Base-by-base conservation (phyloP, 192 early-diverging fungal species). In the Coemansia sp. region DNA sequence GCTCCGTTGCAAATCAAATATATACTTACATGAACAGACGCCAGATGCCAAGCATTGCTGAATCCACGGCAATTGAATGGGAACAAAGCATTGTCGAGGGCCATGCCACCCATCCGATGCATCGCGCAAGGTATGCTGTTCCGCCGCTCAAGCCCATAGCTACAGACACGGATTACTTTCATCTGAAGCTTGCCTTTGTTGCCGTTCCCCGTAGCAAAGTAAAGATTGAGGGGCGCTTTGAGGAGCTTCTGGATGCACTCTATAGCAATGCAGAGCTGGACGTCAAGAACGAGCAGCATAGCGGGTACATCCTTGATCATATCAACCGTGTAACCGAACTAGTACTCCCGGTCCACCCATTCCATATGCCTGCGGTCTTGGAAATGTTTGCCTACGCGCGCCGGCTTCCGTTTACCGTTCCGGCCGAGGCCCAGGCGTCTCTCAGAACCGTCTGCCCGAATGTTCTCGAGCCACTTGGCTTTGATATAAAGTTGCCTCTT, bases 81-180 rank as follows among this genome's bases (percentile, higher is more conserved):
- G 89, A 90, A 56, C 88, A 90, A 68, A 70, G 74, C 57, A 72
- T 90, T 16, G 55, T 87, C 8, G 89, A 90, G 58, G 89, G 89
- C 13, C 89, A 90, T 68, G 84, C 88, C n/a, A 87, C 87, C 0
- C 89, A 90, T 60, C 89, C 89, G 9, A 90, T 90, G 89, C 85
- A 89, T 58, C 86, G 87, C 53, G 81, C 88, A 17, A 69, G 89
- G 8, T 73, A 84, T 17, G 79, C 87, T 5, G 65, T 85, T 22
- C 77, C 84, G 11, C 89, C 89, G 5, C 85, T 90, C 51, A 63
- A 55, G 10, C 76, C 83, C 1, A 69, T 88, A 37, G 17, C 51
- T 4, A 78, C 80, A 2, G 76, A 69, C 0, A 67, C 82, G 1
- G 72, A 87, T 43, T 65, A 89, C 9, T 75, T 61, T 22, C 65